These are phyloP conservation scores for Penicillium expansum DNA, from an alignment of 2,329 filamentous ascomycete genomes.

Conservation along the genomic window DNA sequence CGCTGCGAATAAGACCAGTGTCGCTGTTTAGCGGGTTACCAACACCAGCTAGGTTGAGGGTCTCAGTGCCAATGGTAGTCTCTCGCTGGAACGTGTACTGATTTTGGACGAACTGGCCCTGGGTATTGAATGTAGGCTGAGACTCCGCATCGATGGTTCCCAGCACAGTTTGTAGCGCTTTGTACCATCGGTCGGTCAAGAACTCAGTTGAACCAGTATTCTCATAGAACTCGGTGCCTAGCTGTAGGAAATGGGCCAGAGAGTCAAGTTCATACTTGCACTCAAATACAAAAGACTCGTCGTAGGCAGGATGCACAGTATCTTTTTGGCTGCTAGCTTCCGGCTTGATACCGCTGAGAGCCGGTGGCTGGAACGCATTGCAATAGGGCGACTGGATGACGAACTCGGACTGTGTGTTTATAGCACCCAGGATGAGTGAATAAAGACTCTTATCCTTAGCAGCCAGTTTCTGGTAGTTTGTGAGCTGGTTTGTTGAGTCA, in stretches of 20 bases:
- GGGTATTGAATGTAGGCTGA: conserved; percentile 72
- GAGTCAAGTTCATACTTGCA: conserved; percentile 99
- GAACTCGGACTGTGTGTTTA: conserved; percentile 94
- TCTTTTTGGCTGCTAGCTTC: conserved; percentile 80
- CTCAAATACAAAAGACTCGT: conserved; percentile 83
- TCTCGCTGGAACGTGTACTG: conserved; percentile 82
- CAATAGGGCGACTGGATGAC: conserved; percentile 95
- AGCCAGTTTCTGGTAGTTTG: conserved; percentile 82
- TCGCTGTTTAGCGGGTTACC: conserved; percentile 88
- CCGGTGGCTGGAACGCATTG: conserved; percentile 95
- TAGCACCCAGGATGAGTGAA: conserved; percentile 81
- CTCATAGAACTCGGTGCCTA: conserved; percentile 82
- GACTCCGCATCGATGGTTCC: conserved; percentile 75
- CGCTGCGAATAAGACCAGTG: conserved; percentile 83
- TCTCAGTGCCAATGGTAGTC: conserved; percentile 84
- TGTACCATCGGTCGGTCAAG: conserved; percentile 72
- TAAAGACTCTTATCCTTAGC: conserved; percentile 76
- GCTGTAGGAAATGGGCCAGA: conserved; percentile 81
- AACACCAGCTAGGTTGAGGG: conserved; percentile 73
- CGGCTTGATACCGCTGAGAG: conserved; percentile 70
- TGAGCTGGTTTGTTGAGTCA: conserved; percentile 89
- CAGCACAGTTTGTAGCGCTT: conserved; percentile 72
- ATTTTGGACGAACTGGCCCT: conserved; percentile 65
- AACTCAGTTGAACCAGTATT: conserved; percentile 76
- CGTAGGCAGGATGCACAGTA: conserved; percentile 79